Conservation (phyloP, 176 grass and related monocot species). For the Dactylis glomerata region DNA sequence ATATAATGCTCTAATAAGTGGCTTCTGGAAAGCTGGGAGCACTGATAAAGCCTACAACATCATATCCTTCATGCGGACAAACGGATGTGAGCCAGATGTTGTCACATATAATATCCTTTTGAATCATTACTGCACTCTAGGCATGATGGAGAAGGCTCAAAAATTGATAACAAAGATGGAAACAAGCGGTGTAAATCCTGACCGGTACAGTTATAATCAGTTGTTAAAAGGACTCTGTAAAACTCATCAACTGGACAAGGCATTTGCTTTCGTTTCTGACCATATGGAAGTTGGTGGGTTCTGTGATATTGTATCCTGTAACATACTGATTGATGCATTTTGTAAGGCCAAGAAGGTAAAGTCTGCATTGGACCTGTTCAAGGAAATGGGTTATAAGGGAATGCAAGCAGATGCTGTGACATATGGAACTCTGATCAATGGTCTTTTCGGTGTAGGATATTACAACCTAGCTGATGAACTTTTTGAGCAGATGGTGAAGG, state of each 20-base stretch:
- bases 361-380: slow-evolving; percentile 57
- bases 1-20: slow-evolving; percentile 74
- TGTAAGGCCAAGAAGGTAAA: slow-evolving; percentile 58
- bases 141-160: slow-evolving; percentile 49
- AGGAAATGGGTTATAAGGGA: slow-evolving; percentile 72
- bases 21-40: slow-evolving; percentile 55
- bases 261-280: slow-evolving; percentile 57
- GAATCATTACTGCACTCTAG: slow-evolving; percentile 41
- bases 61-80: slow-evolving; percentile 51
- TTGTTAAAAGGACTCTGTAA: slow-evolving; percentile 77
- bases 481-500: slow-evolving; percentile 63
- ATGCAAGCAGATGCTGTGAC: slow-evolving; percentile 65
- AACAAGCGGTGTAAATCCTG: slow-evolving; percentile 60
- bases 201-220: slow-evolving; percentile 64
- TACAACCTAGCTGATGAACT: slow-evolving; percentile 54
- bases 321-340: slow-evolving; percentile 76
- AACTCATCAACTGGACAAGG: slow-evolving; percentile 56
- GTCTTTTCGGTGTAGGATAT: slow-evolving; percentile 51
- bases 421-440: slow-evolving; percentile 70
- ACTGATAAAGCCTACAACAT: slow-evolving; percentile 53
- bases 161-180: slow-evolving; percentile 49
- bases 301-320: slow-evolving; percentile 69
- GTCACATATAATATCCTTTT: slow-evolving; percentile 53
- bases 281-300: slow-evolving; percentile 70
- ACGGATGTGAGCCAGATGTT: slow-evolving; percentile 51